Conservation (phyloP, 176 grass and related monocot species). For the Raddia distichophylla region DNA sequence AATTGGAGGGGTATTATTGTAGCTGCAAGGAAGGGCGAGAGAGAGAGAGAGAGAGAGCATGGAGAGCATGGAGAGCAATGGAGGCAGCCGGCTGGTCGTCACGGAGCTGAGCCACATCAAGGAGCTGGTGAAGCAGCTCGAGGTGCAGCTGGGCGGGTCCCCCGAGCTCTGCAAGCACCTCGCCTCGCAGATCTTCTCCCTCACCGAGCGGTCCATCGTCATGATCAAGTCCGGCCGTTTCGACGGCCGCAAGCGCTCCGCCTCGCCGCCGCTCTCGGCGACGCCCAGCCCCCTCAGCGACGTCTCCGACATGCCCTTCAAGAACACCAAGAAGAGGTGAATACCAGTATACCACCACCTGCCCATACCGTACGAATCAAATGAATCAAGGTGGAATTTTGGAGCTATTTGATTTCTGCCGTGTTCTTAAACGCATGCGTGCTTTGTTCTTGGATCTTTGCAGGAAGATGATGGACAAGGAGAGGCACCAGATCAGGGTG, state of each 20-base stretch:
- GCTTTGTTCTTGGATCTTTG: not conserved
- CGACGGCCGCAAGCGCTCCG: constrained; percentile 15
- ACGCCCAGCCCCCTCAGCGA: constrained; percentile 48
- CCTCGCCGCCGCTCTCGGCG: constrained; percentile 23
- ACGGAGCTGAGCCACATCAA: constrained; percentile 55
- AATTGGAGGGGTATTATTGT: not conserved
- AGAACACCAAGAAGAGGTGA: constrained; percentile 47
- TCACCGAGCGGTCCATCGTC: constrained; percentile 53
- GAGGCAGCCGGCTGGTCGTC: constrained; percentile 37
- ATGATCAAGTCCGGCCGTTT: constrained; percentile 40
- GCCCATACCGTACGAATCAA: not conserved
- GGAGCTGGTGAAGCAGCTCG: constrained; percentile 57
- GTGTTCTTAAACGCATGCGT: not conserved
- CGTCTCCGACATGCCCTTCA: constrained; percentile 49
- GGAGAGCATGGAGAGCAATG: constrained; percentile 39
- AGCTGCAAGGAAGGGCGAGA: not conserved
- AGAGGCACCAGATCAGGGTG: constrained; percentile 53
- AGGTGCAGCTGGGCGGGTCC: constrained; percentile 34
- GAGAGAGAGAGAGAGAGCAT: constrained; percentile 6
- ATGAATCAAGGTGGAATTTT: not conserved
- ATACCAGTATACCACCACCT: not conserved
- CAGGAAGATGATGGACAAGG: constrained; percentile 53
- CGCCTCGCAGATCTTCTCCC: constrained; percentile 40
- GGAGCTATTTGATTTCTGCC: not conserved
- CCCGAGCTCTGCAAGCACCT: constrained; percentile 52